Evolutionary conservation across 352 stramenopile genomes (phyloP), one percentile per base, ranked within the genome.

Genomic region (Pythium oligandrum): DNA sequence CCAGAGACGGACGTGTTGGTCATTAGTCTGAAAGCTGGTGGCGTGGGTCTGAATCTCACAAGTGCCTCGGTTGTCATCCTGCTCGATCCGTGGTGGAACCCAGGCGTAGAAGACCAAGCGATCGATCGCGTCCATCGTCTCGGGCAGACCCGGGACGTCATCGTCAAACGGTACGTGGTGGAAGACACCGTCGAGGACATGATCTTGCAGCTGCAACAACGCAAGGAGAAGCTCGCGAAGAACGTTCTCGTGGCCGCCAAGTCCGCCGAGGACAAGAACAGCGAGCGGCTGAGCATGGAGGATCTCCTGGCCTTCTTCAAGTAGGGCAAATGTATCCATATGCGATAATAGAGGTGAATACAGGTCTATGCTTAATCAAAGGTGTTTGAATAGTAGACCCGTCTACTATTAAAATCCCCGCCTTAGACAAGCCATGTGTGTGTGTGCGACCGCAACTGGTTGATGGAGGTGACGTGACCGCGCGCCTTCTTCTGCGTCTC

Each of bases 21-120:
- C 38, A 92, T 96, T 58, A 95, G 83, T 44, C 70, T 96, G 3
- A 92, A 90, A 57, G 88, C 89, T 17, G 89, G 86, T n/a, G 89
- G 86, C 37, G 76, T 96, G 30, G 89, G 89, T 1, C 74, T 97
- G n/a, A 97, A 97, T 51, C 71, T 97, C 44, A 96, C 83, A 46
- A 81, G 83, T 34, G 90, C 88, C 31, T 96, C 82, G 1, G 75
- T 95, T 4, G 87, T 96, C 37, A 90, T 97, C 40, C 66, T 97
- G 37, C 66, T 96, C 30, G 90, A 96, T 53, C 87, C 90, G 53
- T 98, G 91, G 90, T 98, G 91, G 93, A 98, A 98, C 65, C 76
- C 85, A 11, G 84, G 83, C 43, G 77, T 97, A 10, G 93, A 98
- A 55, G 78, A 95, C 34, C 96, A 98, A 65, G 96, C 96, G 0